phyloP scores from a whole-genome alignment of 495 filamentous ascomycete species.

The Geopyxis carbonaria region DNA sequence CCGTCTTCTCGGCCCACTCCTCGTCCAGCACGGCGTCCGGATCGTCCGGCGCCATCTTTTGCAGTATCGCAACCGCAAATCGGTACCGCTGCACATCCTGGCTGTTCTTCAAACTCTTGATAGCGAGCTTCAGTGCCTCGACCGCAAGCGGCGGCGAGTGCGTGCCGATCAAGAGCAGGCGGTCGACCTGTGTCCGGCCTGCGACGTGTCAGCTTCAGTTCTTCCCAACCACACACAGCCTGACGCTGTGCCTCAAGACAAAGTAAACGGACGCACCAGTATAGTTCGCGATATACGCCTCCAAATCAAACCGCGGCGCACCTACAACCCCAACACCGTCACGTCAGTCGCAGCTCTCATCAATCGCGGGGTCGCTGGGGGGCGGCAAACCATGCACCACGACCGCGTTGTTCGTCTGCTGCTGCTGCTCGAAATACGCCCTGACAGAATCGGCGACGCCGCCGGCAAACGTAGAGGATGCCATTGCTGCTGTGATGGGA shows the following conservation, averaged over 20 bases:
- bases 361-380: no score
- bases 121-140: conserved; percentile 65
- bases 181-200: conserved; percentile 34
- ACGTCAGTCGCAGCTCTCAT: no score
- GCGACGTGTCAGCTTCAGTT: not conserved
- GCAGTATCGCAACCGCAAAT: conserved; percentile 46
- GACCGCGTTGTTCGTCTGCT: no score
- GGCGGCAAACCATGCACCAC: no score
- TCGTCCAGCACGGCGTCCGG: conserved; percentile 47
- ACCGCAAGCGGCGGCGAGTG: conserved; percentile 57
- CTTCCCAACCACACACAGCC: not conserved
- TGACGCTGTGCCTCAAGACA: not conserved
- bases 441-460: no score
- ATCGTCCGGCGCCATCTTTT: conserved; percentile 46
- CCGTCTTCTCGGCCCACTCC: conserved; percentile 49
- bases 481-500: no score
- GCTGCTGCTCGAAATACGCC: no score
- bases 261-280: conserved; percentile 37
- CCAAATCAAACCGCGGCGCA: conserved; percentile 78
- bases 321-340: no score
- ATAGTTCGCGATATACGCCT: conserved; percentile 84
- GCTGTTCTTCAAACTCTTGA: conserved; percentile 59
- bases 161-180: conserved; percentile 63
- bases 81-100: conserved; percentile 57
- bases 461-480: no score